Base-by-base conservation (phyloP, 1,139 yeast genomes). In the Candida smagusa region DNA sequence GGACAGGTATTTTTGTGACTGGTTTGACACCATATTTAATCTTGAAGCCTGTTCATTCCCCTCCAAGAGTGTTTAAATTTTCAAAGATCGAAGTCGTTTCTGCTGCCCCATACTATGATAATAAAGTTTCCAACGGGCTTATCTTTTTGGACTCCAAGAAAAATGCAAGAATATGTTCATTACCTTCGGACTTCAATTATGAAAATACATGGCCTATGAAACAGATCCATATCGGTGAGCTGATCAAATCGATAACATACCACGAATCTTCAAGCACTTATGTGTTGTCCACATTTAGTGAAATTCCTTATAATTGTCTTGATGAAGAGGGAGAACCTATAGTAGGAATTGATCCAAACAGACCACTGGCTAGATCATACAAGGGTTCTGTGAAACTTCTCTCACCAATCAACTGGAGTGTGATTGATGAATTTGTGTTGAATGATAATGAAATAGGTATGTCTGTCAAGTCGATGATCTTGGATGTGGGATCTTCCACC, bases 261-360 rank as follows among this genome's bases (percentile, higher is more conserved):
- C 95, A 89, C 59, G 87, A 83, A 46, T 61, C 72, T 8, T 74
- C 90, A 1, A 73, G 79, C 44, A 74, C 87, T 9, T 82, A 76
- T 47, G 71, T 85, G 3, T 68, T 85, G 1, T 81, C 95, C 0
- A 80, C 89, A 0, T 66, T 79, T 36, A 68, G 65, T 25, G 77
- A 77, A 30, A 72, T 79, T 11, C 81, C 81, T 0, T 89, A 79
- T 50, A 67, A 74, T 28, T 81, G 90, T 28, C 57, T 78, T 16
- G 95, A 87, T 52, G 96, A 86, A 52, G 96, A 87, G 46, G 87
- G 79, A 1, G 70, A 73, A 19, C 75, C 74, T 0, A 68, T 84
- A 36, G 79, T 78, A 5, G 94, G 92, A 1, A 63, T 72, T 3
- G 72, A 73, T 41, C 75, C 72, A 11, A 61, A 50, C 50, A 69